Percentiles rank a stretch among this genome's conserved stretches.
Evolutionary conservation across 495 filamentous ascomycete genomes (phyloP).

Genomic region (Achaetomiella virescens): DNA sequence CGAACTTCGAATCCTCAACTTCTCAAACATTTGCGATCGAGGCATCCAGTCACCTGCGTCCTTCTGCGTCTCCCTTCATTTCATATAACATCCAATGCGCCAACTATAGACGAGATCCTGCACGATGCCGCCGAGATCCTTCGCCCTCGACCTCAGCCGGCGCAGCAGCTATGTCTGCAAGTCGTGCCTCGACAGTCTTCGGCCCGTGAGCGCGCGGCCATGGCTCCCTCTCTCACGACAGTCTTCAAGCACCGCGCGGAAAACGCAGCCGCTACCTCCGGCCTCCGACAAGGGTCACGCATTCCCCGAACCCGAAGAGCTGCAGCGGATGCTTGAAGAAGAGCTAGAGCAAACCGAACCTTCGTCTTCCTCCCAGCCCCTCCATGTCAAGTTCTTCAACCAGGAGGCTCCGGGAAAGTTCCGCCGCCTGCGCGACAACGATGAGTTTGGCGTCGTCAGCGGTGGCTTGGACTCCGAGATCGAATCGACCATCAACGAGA

Average conservation of each 20-base stretch:
- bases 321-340: conserved; percentile 9
- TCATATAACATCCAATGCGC: not conserved
- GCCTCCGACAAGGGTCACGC: not conserved
- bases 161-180: conserved; percentile 32
- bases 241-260: conserved; percentile 14
- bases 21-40: not conserved
- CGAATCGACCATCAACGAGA: conserved; percentile 36
- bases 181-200: conserved; percentile 26
- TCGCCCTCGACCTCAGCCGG: conserved; percentile 23
- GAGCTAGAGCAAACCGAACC: conserved; percentile 7
- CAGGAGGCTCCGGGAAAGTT: conserved; percentile 39
- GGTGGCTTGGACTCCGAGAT: conserved; percentile 41
- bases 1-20: not conserved
- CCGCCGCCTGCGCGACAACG: conserved; percentile 25
- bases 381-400: conserved; percentile 37
- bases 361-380: not conserved
- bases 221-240: conserved; percentile 17
- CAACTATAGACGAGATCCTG: not conserved
- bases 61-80: not conserved
- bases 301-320: conserved; percentile 5
- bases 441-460: conserved; percentile 36
- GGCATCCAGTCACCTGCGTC: not conserved
- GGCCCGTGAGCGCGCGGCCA: conserved; percentile 14
- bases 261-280: not conserved
- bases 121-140: conserved; percentile 27